Evolutionary conservation across 257 asterid species (phyloP).

Genomic region (Fraxinus anomala): DNA sequence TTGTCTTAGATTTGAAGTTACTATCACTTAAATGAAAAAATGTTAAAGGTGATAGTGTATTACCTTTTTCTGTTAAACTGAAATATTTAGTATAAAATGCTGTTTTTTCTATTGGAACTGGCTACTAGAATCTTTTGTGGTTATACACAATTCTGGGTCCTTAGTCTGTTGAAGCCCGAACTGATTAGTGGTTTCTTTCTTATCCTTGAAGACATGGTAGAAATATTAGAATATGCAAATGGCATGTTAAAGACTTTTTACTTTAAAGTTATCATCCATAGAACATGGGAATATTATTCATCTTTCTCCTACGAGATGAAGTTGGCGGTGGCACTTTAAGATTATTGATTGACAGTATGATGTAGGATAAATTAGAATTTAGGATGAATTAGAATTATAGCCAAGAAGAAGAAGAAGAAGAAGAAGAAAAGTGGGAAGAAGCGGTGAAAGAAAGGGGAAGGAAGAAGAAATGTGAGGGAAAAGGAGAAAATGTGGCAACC

Average conservation of each 20-base stretch:
- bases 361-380: too few relatives aligned
- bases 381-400: too few relatives aligned
- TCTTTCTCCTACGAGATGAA: background rate
- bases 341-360: background rate
- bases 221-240: background rate
- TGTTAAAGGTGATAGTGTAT: too few relatives aligned
- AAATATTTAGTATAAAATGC: background rate
- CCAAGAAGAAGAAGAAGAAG: too few relatives aligned
- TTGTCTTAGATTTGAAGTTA: background rate
- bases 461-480: too few relatives aligned
- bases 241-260: background rate
- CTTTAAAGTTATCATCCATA: background rate
- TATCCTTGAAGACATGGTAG: conserved; percentile 2
- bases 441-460: too few relatives aligned
- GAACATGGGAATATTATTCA: background rate
- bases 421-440: too few relatives aligned
- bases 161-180: background rate
- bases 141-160: background rate
- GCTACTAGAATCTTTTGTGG: background rate
- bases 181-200: background rate
- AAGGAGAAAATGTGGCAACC: too few relatives aligned
- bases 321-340: background rate
- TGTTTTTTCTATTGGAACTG: background rate
- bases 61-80: background rate
- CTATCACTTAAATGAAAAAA: background rate